These are phyloP conservation scores for Aphanomyces invadans DNA, from an alignment of 352 stramenopile genomes.

Conservation along the genomic window DNA sequence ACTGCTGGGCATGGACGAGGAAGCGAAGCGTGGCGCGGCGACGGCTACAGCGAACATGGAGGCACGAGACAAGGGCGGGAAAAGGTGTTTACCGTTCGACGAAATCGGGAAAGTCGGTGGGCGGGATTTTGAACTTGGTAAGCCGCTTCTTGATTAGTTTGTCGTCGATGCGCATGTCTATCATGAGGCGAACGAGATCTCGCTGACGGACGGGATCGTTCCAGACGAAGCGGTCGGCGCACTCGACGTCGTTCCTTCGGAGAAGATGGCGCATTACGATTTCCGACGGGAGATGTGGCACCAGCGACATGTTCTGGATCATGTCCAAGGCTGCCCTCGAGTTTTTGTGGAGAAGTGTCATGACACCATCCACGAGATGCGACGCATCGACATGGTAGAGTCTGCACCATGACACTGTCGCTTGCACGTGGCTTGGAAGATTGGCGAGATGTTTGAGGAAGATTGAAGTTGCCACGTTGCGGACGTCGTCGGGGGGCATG, in stretches of 20 bases:
- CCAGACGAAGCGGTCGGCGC: constrained; percentile 50
- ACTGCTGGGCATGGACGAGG: constrained; percentile 52
- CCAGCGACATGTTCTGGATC: neutral
- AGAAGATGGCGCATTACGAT: constrained; percentile 23
- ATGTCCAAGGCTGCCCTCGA: neutral
- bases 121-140: constrained; percentile 43
- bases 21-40: constrained; percentile 47
- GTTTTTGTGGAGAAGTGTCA: neutral
- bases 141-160: constrained; percentile 71
- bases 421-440: neutral
- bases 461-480: neutral
- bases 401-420: neutral
- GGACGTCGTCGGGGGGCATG: neutral
- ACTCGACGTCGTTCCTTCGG: constrained; percentile 44
- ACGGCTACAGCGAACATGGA: constrained; percentile 28
- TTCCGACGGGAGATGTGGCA: neutral
- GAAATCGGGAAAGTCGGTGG: constrained; percentile 50
- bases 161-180: constrained; percentile 38
- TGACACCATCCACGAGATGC: neutral
- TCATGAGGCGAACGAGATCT: constrained; percentile 44
- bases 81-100: constrained; percentile 33
- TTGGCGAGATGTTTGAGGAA: neutral
- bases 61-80: neutral
- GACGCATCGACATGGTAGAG: neutral
- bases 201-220: constrained; percentile 33